Percentiles rank a stretch among this genome's conserved stretches.
Conservation (phyloP, 2,329 filamentous ascomycete species). For the Penicillium palitans region DNA sequence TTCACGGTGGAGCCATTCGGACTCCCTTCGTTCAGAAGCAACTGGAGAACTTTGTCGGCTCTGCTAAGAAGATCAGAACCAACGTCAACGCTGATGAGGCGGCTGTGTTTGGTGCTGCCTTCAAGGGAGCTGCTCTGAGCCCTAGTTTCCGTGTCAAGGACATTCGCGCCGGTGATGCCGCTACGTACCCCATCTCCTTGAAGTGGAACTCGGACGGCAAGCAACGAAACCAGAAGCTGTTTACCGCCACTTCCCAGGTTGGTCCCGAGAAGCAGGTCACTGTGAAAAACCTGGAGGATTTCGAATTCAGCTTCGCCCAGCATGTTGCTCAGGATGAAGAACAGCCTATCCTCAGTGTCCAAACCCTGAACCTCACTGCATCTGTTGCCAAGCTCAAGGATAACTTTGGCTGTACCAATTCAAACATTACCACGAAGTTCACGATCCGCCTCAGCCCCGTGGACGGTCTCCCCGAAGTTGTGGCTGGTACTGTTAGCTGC, state of each 20-base stretch:
- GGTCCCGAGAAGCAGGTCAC: conserved; percentile 81
- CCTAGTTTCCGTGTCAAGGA: conserved; percentile 98
- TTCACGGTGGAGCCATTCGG: conserved; percentile 85
- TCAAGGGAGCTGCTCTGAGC: conserved; percentile 88
- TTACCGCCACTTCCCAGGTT: conserved; percentile 72
- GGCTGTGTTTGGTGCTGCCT: conserved; percentile 91
- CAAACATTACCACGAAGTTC: conserved; percentile 78
- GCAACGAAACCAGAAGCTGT: conserved; percentile 76
- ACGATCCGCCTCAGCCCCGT: conserved; percentile 69
- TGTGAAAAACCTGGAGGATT: conserved; percentile 79
- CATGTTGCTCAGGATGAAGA: conserved; percentile 48
- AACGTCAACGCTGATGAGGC: conserved; percentile 98
- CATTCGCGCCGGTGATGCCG: conserved; percentile 77
- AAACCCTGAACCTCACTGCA: conserved; percentile 81
- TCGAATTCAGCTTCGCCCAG: conserved; percentile 78
- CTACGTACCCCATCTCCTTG: conserved; percentile 71
- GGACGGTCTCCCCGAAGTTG: conserved; percentile 77
- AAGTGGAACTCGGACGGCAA: conserved; percentile 74
- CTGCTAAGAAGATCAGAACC: conserved; percentile 75
- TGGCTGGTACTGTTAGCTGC: conserved; percentile 77
- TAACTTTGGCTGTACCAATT: conserved; percentile 72
- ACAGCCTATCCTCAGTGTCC: conserved; percentile 63
- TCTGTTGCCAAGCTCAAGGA: conserved; percentile 77
- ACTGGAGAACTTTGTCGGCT: conserved; percentile 73
- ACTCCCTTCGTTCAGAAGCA: conserved; percentile 93